Percentiles rank a stretch among this genome's conserved stretches.
Conservation (phyloP, 2,329 filamentous ascomycete genomes). For the Epichloe gansuensis region DNA sequence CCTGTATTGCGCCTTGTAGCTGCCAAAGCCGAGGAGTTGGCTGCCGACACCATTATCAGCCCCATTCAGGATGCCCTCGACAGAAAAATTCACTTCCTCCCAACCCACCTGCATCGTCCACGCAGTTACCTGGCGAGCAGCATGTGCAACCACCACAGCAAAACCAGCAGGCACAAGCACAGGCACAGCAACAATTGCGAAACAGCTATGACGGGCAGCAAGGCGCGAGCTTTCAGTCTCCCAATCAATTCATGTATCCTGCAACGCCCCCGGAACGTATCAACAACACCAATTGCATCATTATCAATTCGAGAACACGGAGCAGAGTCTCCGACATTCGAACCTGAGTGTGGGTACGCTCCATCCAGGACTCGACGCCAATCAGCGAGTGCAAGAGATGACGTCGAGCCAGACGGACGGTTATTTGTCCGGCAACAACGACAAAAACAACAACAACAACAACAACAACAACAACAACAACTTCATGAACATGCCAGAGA, state of each 20-base stretch:
- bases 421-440: constrained; percentile 11
- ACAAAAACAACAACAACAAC: constrained; percentile 2
- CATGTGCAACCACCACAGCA: constrained; percentile 10
- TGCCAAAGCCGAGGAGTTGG: constrained; percentile 32
- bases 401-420: constrained; percentile 11
- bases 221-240: constrained; percentile 9
- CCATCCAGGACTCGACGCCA: constrained; percentile 14
- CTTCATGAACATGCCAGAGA: constrained; percentile 16
- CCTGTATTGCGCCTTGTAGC: constrained; percentile 57
- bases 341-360: constrained; percentile 16
- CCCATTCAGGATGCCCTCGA: constrained; percentile 46
- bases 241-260: constrained; percentile 15
- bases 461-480: constrained; percentile 2
- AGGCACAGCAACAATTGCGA: neutral
- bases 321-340: constrained; percentile 14
- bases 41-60: constrained; percentile 54
- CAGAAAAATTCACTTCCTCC: constrained; percentile 15
- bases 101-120: constrained; percentile 11
- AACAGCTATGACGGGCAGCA: neutral
- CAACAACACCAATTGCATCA: constrained; percentile 15
- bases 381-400: constrained; percentile 15
- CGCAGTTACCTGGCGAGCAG: constrained; percentile 10
- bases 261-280: constrained; percentile 16
- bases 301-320: constrained; percentile 16
- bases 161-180: constrained; percentile 8